A percentile compares a stretch with the other conserved stretches of the same genome.
These are phyloP conservation scores for Sphaerulina vaccinii DNA, from an alignment of 2,329 filamentous ascomycete genomes.

Conservation along the genomic window DNA sequence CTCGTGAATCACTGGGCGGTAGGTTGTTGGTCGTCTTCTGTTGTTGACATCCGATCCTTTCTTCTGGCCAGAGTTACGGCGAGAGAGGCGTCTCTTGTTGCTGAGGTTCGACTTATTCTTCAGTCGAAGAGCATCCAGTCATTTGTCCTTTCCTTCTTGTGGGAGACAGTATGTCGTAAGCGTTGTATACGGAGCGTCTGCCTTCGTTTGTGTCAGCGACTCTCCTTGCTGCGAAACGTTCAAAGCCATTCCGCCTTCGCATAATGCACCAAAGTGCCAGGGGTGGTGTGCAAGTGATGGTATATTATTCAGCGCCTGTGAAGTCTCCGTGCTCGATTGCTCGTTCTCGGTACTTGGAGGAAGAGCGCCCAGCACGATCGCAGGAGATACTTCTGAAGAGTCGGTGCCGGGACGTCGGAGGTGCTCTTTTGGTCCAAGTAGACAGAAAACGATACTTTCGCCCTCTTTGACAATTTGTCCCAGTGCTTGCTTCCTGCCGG, in stretches of 20 bases:
- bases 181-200: constrained; percentile 48
- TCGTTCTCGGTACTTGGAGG: constrained; percentile 46
- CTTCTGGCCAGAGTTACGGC: too few relatives aligned
- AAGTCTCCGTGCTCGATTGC: not conserved
- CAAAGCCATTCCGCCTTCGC: constrained; percentile 61
- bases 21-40: too few relatives aligned
- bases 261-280: constrained; percentile 61
- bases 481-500: constrained; percentile 42
- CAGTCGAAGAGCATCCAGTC: not conserved
- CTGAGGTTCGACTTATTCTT: not conserved
- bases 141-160: not conserved
- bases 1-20: too few relatives aligned
- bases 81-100: too few relatives aligned
- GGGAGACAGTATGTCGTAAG: not conserved
- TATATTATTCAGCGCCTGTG: not conserved
- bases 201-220: constrained; percentile 40
- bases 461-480: constrained; percentile 62
- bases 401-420: not conserved
- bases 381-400: not conserved
- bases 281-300: not conserved
- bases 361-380: constrained; percentile 42
- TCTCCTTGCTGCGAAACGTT: constrained; percentile 11
- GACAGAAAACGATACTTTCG: constrained; percentile 66
- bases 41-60: too few relatives aligned
- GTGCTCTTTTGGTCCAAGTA: constrained; percentile 27